Base-by-base conservation (phyloP, 805 yeast species). In the Lipomyces yamadae region DNA sequence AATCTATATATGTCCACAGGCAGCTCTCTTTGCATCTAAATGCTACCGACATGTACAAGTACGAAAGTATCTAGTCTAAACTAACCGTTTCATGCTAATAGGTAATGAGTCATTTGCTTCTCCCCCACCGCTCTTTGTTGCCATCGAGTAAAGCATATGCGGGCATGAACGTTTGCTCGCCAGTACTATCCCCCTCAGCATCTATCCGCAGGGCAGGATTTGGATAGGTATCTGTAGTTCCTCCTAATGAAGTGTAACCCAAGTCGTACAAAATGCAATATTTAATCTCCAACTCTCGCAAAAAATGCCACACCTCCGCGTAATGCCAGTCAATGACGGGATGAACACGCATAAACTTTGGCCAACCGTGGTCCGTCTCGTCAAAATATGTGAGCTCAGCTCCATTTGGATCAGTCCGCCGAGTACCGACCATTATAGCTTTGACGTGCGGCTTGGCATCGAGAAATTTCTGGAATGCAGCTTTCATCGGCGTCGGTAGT, bases 201-300 rank as follows among this genome's bases (percentile, higher is more conserved):
- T 61, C 70, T 2, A 63, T 57, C 34, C 72, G 73, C 60, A 90
- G 76, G 63, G 79, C 81, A 11, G 96, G 97, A 75, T 95, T 95
- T 42, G 84, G 86, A 1, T 83, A 73, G 0, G 99, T 94, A 55
- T 86, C 84, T 63, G 84, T 79, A 0, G 86, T 79, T 0, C 97
- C 95, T 2, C 99, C 99, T 24, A 95, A 78, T 0, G 97, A 91
- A 0, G 99, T 93, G 74, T 89, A 95, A 0, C 99, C 99, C 48
- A 72, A 64, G 71, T 90, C 96, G 74, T 95, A 95, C 64, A 95
- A 78, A 1, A 75, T 72, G 76, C 98, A 94, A 76, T 94, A 92
- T 2, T 83, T 82, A 54, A 88, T 82, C n/a, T 82, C 75, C 29
- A 86, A 79, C 30, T 79, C 83, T 29, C 86, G 78, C 60, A 94